Conservation (phyloP, 164 flowering plant species). For the Macadamia tetraphylla region DNA sequence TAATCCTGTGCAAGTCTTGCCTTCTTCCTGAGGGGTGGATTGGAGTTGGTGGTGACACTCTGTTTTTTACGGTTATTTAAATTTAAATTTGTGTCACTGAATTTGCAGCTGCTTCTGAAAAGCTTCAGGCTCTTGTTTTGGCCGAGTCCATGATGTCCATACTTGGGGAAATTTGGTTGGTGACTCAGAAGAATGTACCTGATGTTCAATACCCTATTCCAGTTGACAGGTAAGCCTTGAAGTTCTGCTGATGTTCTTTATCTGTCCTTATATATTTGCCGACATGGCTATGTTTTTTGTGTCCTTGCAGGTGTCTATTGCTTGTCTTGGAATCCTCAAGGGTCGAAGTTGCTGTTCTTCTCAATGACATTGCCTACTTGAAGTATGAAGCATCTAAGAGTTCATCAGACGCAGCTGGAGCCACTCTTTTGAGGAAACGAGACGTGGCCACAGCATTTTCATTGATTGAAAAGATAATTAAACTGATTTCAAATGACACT, state of each 20-base stretch:
- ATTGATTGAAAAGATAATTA: conserved; percentile 73
- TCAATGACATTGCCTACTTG: conserved; percentile 78
- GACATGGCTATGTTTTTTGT: background rate
- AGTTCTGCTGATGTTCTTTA: background rate
- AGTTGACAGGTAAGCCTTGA: conserved; percentile 52
- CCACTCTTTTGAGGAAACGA: conserved; percentile 42
- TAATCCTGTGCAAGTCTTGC: too few species aligned
- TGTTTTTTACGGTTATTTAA: background rate
- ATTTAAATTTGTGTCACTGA: conserved; percentile 4
- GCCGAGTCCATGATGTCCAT: conserved; percentile 66
- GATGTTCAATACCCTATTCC: conserved; percentile 43
- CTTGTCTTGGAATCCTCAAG: conserved; percentile 87
- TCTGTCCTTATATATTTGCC: background rate
- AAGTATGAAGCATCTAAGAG: conserved; percentile 67
- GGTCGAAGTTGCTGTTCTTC: conserved; percentile 83
- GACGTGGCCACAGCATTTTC: conserved; percentile 63
- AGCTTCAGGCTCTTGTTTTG: conserved; percentile 71
- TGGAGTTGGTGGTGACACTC: too few species aligned
- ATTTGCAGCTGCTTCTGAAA: conserved; percentile 63
- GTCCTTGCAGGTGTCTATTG: conserved; percentile 61
- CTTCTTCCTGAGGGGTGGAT: too few species aligned
- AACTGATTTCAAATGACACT: conserved; percentile 46
- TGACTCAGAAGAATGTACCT: conserved; percentile 42
- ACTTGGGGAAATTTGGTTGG: conserved; percentile 71
- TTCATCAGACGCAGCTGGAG: conserved; percentile 39